A percentile compares a stretch with the other conserved stretches of the same genome.
Evolutionary conservation across 1,139 yeast genomes (phyloP).

Genomic region (Hyphopichia fennica): DNA sequence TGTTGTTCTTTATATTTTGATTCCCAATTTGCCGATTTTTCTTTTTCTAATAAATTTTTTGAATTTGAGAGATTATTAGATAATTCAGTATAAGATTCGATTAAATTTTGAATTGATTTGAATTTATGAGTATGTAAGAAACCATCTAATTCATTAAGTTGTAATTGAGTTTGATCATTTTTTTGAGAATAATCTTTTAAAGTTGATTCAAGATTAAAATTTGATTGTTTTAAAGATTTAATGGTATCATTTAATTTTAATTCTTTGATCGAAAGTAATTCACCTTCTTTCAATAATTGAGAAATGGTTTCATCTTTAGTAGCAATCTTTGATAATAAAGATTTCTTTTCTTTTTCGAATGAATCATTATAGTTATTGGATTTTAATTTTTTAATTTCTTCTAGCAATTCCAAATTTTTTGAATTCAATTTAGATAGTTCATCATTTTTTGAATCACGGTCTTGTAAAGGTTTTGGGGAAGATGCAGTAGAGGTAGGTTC

Average conservation of each 20-base stretch:
- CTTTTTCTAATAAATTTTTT: slow-evolving; percentile 19
- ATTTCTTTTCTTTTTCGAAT: slow-evolving; percentile 11
- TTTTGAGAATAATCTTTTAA: slow-evolving; percentile 34
- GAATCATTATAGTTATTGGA: slow-evolving; percentile 1
- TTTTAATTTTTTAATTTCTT: slow-evolving; percentile 7
- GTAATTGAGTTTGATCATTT: slow-evolving; percentile 27
- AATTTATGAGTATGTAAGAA: slow-evolving; percentile 27
- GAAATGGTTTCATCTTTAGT: slow-evolving; percentile 60
- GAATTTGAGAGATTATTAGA: slow-evolving; percentile 13
- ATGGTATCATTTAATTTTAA: slow-evolving; percentile 66
- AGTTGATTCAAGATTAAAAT: slow-evolving; percentile 41
- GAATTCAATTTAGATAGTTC: slow-evolving; percentile 1
- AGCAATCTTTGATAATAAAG: slow-evolving; percentile 25
- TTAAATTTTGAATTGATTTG: slow-evolving; percentile 25
- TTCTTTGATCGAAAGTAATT: slow-evolving; percentile 72
- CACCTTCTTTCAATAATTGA: slow-evolving; percentile 74
- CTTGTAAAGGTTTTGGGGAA: background rate
- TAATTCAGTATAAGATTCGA: slow-evolving; percentile 16
- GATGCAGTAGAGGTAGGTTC: background rate
- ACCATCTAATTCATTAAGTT: slow-evolving; percentile 36
- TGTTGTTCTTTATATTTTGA: slow-evolving; percentile 39
- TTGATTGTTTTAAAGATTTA: slow-evolving; percentile 57
- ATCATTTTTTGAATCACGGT: background rate
- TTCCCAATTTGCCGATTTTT: slow-evolving; percentile 30
- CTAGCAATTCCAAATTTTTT: slow-evolving; percentile 7